Base-by-base conservation (phyloP, 169 alveolate species). In the Eimeria sp. region DNA sequence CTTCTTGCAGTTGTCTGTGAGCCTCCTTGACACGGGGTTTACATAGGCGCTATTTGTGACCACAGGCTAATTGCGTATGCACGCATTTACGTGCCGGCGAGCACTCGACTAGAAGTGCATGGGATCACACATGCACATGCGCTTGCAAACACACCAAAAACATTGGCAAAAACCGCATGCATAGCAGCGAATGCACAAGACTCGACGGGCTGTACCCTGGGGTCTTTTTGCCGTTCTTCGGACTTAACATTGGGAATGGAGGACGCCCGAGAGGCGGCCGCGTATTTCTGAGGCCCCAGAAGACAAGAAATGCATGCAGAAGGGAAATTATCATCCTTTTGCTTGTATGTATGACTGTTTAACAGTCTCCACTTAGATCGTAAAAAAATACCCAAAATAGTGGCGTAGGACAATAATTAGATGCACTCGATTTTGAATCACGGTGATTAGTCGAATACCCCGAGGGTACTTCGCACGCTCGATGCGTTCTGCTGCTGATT, bases 211-310 rank as follows among this genome's bases (percentile, higher is more conserved):
- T 18, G 70, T 87, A 87, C 93, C 80, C 93, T 87, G 61, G 82
- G 93, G 58, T 87, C 93, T 40, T 57, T 61, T 43, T 40, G 93
- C 11, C 63, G 65, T 61, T 40, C 82, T 34, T 87, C 63, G 20
- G 67, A 43, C n/a, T 63, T 40, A 5, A 43, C n/a, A 49, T 51
- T 34, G 6, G 82, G 78, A 7, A 49, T 49, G 70, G 93, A 25
- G 51, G 93, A 72, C 47, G 93, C 65, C 83, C 78, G 78, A 20
- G 63, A 16, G 30, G 78, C 61, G 25, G 93, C 93, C 3, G 93
- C 82, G 61, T 87, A 87, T 87, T 57, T 87, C 93, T 87, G 93
- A 73, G 20, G 83, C 30, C 30, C 83, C 83, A 72, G 51, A 40
- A 73, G 40, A 40, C 83, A 43, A 30, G 34, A 34, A 30, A 73